A percentile compares a stretch with the other conserved stretches of the same genome.
Conservation (phyloP, 768 basidiomycete genomes). For the Mrakia blollopis region DNA sequence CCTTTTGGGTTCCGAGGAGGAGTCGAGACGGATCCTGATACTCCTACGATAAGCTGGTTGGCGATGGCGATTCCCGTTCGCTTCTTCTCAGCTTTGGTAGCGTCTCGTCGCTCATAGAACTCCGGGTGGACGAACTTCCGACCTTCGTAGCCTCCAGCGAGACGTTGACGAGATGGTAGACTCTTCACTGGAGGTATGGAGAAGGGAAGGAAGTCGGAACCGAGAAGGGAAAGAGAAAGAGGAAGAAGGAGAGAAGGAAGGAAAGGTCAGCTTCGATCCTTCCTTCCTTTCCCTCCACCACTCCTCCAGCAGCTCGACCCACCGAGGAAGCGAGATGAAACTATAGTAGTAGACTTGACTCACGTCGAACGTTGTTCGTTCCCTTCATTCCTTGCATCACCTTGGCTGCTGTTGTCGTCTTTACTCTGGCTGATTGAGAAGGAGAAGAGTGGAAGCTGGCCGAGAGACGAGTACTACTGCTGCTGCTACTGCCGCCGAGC, state of each 20-base stretch:
- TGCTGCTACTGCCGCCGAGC: not conserved
- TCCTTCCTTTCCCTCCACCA: not conserved
- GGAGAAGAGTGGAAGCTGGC: not conserved
- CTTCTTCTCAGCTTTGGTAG: not conserved
- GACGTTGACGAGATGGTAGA: constrained; percentile 13
- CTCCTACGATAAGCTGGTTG: constrained; percentile 22
- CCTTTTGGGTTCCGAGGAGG: not conserved
- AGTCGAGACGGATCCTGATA: not conserved
- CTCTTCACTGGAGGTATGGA: constrained; percentile 1
- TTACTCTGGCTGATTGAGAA: not conserved
- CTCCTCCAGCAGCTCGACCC: not conserved
- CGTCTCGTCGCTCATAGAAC: not conserved
- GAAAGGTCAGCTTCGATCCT: not conserved
- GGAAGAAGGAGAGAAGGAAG: not conserved
- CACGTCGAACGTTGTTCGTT: not conserved
- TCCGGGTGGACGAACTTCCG: constrained; percentile 21
- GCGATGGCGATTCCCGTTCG: not conserved
- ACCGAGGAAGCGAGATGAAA: not conserved
- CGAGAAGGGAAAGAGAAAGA: not conserved
- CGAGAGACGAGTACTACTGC: not conserved
- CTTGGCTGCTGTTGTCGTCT: constrained; percentile 10
- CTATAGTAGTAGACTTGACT: not conserved
- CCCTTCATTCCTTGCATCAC: constrained; percentile 24
- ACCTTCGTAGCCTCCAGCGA: not conserved
- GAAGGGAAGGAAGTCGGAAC: not conserved